Evolutionary conservation across 1,284 basidiomycete species (phyloP).

Genomic region (Cryptococcus jaspeensis): DNA sequence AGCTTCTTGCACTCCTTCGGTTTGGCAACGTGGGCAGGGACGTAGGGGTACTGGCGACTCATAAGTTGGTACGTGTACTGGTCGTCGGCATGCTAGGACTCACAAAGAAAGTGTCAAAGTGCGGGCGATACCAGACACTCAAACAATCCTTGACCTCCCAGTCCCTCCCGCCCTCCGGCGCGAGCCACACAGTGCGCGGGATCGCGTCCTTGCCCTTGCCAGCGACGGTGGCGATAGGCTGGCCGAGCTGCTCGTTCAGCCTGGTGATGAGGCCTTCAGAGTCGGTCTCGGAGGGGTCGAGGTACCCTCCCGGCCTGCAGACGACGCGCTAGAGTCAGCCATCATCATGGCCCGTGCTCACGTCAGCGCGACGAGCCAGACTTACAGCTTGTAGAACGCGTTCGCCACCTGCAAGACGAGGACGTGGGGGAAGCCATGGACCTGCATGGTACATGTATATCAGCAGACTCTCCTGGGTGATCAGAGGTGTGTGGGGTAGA

Average conservation of each 20-base stretch:
- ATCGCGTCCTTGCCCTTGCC: not conserved
- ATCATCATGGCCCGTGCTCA: not conserved
- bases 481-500: not conserved
- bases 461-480: not conserved
- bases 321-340: too few relatives aligned
- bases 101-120: slow-evolving; percentile 98
- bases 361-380: slow-evolving; percentile 18
- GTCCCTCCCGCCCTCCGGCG: slow-evolving; percentile 62
- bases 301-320: slow-evolving; percentile 89
- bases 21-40: slow-evolving; percentile 93
- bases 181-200: not conserved
- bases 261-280: slow-evolving; percentile 81
- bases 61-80: too few relatives aligned
- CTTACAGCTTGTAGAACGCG: slow-evolving; percentile 96
- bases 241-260: slow-evolving; percentile 80
- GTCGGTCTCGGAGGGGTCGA: slow-evolving; percentile 93
- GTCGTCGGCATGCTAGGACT: slow-evolving; percentile 50
- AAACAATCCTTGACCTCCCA: slow-evolving; percentile 96
- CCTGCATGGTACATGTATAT: slow-evolving; percentile 40
- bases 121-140: slow-evolving; percentile 95
- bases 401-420: slow-evolving; percentile 98
- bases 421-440: slow-evolving; percentile 91
- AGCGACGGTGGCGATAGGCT: slow-evolving; percentile 10
- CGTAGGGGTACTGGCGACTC: slow-evolving; percentile 81
- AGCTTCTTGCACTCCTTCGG: slow-evolving; percentile 98